These are phyloP conservation scores for Pythium phragmiticola DNA, from an alignment of 352 stramenopile species.

Conservation along the genomic window DNA sequence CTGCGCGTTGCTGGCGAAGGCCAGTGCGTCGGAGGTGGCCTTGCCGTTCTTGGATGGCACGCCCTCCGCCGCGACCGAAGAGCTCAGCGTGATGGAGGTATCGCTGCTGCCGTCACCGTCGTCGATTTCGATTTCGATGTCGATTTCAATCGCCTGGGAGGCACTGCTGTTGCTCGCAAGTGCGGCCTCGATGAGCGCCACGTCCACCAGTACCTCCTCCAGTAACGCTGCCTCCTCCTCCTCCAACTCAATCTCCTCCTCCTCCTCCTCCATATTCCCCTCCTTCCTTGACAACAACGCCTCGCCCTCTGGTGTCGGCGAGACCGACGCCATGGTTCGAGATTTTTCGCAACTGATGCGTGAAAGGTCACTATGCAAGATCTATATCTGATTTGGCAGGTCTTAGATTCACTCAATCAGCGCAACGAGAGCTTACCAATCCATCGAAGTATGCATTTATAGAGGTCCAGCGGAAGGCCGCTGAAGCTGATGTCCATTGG, in stretches of 20 bases:
- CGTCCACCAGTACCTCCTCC: conserved; percentile 7
- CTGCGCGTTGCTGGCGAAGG: not conserved
- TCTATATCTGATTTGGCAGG: no score
- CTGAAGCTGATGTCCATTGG: no score
- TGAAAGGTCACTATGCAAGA: no score
- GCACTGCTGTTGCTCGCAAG: not conserved
- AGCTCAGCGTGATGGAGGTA: not conserved
- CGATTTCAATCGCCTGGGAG: not conserved
- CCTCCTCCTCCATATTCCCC: not conserved
- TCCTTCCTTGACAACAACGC: not conserved
- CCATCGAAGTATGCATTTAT: no score
- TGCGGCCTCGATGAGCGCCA: conserved; percentile 5
- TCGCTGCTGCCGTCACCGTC: not conserved
- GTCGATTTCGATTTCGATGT: not conserved
- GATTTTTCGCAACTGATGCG: not conserved
- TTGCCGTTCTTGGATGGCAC: not conserved
- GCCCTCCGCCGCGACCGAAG: not conserved
- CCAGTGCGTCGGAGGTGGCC: not conserved
- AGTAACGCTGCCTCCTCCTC: not conserved
- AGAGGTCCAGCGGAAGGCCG: no score
- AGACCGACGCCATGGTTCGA: not conserved
- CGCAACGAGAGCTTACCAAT: no score
- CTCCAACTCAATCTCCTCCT: not conserved
- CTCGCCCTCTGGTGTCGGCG: not conserved
- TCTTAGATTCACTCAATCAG: no score